A percentile compares a stretch with the other conserved stretches of the same genome.
Evolutionary conservation across 192 early-diverging fungal genomes (phyloP).

Genomic region (Paraglomus occultum): DNA sequence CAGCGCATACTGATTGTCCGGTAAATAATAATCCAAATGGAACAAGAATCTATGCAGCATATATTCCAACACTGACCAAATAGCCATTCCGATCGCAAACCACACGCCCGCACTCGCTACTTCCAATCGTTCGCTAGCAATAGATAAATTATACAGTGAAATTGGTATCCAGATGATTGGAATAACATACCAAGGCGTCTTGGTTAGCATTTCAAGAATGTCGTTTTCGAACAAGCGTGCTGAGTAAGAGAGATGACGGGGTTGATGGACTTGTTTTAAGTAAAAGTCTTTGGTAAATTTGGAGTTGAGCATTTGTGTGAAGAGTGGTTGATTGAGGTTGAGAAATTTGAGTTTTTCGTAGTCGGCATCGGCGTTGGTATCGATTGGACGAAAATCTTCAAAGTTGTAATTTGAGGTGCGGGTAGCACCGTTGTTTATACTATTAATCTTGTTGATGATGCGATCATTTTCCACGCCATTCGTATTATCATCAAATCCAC

Average conservation of each 20-base stretch:
- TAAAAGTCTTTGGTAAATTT: constrained; percentile 83
- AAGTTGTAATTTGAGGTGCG: constrained; percentile 3
- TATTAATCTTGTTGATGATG: neutral
- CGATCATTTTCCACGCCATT: neutral
- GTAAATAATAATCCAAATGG: constrained; percentile 86
- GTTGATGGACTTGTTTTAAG: constrained; percentile 87
- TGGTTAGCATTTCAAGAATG: constrained; percentile 78
- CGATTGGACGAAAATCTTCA: constrained; percentile 42
- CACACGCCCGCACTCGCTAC: constrained; percentile 41
- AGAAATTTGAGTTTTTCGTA: constrained; percentile 70
- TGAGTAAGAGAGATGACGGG: constrained; percentile 71
- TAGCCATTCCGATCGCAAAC: constrained; percentile 65
- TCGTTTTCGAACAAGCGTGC: constrained; percentile 84
- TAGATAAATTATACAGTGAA: constrained; percentile 45
- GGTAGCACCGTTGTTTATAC: neutral
- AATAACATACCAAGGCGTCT: constrained; percentile 90
- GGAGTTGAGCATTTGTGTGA: constrained; percentile 72
- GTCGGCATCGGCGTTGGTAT: constrained; percentile 46
- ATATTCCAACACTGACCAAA: constrained; percentile 93
- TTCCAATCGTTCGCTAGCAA: constrained; percentile 40
- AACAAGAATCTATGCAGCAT: constrained; percentile 90
- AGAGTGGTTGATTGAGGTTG: constrained; percentile 77
- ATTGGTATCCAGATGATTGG: constrained; percentile 90
- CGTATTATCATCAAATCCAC: neutral
- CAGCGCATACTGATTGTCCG: constrained; percentile 76